Evolutionary conservation across 2,329 filamentous ascomycete genomes (phyloP).

Genomic region (Magnaporthiopsis rhizophila): DNA sequence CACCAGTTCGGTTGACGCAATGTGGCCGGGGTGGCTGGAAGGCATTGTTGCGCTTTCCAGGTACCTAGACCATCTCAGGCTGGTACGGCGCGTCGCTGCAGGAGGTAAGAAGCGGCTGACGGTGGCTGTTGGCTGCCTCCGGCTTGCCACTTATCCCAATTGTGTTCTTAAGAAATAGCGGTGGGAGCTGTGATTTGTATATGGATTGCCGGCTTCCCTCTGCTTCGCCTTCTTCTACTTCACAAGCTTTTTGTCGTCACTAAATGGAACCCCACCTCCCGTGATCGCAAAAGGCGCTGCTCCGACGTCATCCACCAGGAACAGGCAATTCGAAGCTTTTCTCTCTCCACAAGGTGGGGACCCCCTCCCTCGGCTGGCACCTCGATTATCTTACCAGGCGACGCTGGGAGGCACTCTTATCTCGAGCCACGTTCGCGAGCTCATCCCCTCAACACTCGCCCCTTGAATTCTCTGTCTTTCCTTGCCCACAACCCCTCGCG

Average conservation of each 20-base stretch:
- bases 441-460: background rate
- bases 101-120: background rate
- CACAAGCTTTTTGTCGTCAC: background rate
- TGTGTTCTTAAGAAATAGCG: background rate
- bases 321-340: background rate
- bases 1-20: background rate
- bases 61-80: background rate
- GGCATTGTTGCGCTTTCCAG: background rate
- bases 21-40: background rate
- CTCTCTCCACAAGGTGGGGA: background rate
- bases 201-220: background rate
- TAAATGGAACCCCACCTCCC: background rate
- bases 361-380: background rate
- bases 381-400: background rate
- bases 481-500: background rate
- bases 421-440: background rate
- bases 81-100: background rate
- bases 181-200: background rate
- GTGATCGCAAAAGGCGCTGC: background rate
- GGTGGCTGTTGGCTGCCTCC: too few relatives aligned
- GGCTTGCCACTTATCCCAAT: too few relatives aligned
- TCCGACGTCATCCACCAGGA: background rate
- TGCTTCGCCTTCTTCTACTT: background rate
- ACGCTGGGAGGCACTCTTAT: background rate
- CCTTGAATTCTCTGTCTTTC: background rate